Evolutionary conservation across 192 early-diverging fungal genomes (phyloP), one percentile per base, ranked within the genome.

Genomic region (Coemansia sp.): DNA sequence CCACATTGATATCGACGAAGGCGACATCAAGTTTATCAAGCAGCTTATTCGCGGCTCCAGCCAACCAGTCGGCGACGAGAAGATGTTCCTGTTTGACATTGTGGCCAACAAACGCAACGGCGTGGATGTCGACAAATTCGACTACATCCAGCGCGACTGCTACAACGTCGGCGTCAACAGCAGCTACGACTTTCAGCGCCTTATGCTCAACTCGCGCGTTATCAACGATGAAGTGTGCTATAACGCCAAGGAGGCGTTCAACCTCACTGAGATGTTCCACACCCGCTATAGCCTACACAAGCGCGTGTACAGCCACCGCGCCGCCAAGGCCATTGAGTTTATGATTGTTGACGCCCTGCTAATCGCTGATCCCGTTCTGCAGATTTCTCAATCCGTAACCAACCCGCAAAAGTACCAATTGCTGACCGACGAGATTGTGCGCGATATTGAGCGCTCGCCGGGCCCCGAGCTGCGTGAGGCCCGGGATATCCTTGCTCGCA

Each of bases 51-150:
- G 78, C 36, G 91, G 91, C 26, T 69, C 74, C 10, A 74, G 55
- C 36, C 21, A 26, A 13, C 74, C 72, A 9, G 71, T 72, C 33
- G 53, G 23, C 18, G 77, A 66, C 34, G 85, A 86, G 53, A 81
- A 84, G 50, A 82, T 67, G 55, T 98, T 93, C 67, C 63, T 99
- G 50, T 99, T 94, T 85, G 94, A 99, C 69, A 95, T 99, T 70
- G 95, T 99, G 0, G 91, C 95, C 43, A 99, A 99, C 85, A 91
- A 95, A 73, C 84, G 90, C 35, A 99, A 95, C 70, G 89, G 88
- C 23, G 81, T 99, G 16, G 96, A 99, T 68, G 95, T 97, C 5
- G 96, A 99, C 75, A 95, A 95, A 76, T 94, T 95, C 60, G 88
- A 89, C 71, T 92, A 90, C 60, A 73, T 91, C 21, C 84, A 90